Base-by-base conservation (phyloP, 1,284 basidiomycete genomes). In the Waitea zeae region DNA sequence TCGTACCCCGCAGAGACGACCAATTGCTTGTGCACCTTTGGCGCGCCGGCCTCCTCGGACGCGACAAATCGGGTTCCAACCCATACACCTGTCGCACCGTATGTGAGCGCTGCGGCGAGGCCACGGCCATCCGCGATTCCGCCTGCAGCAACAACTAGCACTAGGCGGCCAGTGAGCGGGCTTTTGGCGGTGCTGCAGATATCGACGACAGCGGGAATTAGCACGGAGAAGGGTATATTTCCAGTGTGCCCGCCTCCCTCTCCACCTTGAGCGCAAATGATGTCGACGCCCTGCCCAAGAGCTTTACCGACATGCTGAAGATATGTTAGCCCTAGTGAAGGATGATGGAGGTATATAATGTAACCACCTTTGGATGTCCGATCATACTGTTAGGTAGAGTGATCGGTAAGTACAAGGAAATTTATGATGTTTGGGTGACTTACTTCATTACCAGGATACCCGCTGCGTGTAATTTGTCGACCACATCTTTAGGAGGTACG, bases 1-100 rank as follows among this genome's bases (percentile, higher is more conserved):
- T 80, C 76, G 41, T 74, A 73, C n/a, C 72, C 72, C 2, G 76
- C 72, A 22, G 56, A 61, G 17, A 79, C 38, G 9, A 78, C 54
- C 35, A 68, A 53, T 36, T 89, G 68, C 53, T 90, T 89, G 59
- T 90, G 87, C 44, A 59, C 70, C 41, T 71, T 70, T 11, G 84
- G 77, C 1, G 86, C 86, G 17, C 73, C 77, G 1, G 87, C 82
- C 53, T 90, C 84, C 28, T 61, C 67, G 42, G 72, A 72, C 5
- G 86, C 87, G 31, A 93, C 86, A 50, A 93, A 95, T 18, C 88
- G 72, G 2, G 88, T 92, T 24, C 88, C 88, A 36, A 89, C 82
- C 26, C 33, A 33, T 20, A 50, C 68, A 48, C 57, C 29, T 6
- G 14, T 14, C 6, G 29, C 29, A 6, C 29, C 29, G 9, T 15